Percentiles rank a stretch among this genome's conserved stretches.
Conservation (phyloP, 2,329 filamentous ascomycete genomes). For the Ophiostoma montium region DNA sequence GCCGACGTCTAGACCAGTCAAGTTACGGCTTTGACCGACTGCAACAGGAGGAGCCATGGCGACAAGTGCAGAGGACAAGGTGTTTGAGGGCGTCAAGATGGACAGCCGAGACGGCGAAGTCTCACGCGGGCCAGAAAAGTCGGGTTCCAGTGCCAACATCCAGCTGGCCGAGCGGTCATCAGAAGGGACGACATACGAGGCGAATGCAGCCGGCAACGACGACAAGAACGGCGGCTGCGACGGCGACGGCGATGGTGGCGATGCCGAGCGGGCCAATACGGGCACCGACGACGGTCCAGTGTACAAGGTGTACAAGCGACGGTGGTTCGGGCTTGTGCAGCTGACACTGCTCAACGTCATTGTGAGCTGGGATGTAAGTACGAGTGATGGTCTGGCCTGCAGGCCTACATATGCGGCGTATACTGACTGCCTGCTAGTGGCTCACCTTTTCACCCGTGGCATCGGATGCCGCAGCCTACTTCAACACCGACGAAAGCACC, state of each 20-base stretch:
- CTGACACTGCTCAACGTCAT: slow-evolving; percentile 82
- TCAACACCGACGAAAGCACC: slow-evolving; percentile 54
- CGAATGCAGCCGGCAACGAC: not conserved
- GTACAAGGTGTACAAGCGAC: slow-evolving; percentile 53
- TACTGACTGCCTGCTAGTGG: slow-evolving; percentile 46
- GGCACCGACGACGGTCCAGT: not conserved
- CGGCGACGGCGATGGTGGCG: not conserved
- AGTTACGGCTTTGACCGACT: too few relatives aligned
- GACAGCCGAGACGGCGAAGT: slow-evolving; percentile 1
- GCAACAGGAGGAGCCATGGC: not conserved
- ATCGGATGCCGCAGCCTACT: slow-evolving; percentile 59
- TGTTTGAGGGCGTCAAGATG: not conserved
- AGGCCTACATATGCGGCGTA: too few relatives aligned
- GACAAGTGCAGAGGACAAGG: not conserved
- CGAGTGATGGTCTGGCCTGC: too few relatives aligned
- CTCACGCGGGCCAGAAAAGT: not conserved
- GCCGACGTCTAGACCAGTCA: too few relatives aligned
- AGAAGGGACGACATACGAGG: not conserved
- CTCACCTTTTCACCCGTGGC: slow-evolving; percentile 82
- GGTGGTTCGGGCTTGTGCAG: slow-evolving; percentile 79
- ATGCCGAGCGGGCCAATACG: not conserved
- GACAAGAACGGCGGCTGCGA: not conserved
- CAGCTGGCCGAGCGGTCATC: slow-evolving; percentile 4
- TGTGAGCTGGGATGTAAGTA: slow-evolving; percentile 86
- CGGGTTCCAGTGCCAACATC: not conserved